Base-by-base conservation (phyloP, 768 basidiomycete species). In the Lactarius tabidus region DNA sequence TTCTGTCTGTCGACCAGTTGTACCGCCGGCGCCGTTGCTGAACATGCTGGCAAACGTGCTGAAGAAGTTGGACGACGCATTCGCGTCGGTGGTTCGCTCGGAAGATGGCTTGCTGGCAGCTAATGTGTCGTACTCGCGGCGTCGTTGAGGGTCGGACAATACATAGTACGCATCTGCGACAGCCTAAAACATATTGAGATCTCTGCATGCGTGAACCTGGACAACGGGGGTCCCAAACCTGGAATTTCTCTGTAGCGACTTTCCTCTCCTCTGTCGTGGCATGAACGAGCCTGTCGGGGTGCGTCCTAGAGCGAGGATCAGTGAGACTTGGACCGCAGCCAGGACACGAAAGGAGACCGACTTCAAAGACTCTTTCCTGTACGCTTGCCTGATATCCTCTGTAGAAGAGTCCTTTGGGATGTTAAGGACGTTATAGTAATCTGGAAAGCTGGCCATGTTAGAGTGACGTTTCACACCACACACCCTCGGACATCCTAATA, bases 121-220 rank as follows among this genome's bases (percentile, higher is more conserved):
- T 0, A 92, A 75, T 0, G 69, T 68, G 69, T 93, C 91, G 68
- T 93, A 93, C 75, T 93, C 90, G 71, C 75, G 79, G 64, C 88
- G 83, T 63, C 90, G 81, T 51, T 81, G 80, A 5, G 86, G 76
- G 75, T 97, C 93, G 3, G 91, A 93, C 41, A 98, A 84, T 31
- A 95, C 90, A 74, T 92, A 97, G 77, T 96, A 96, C 20, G 94
- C 94, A 75, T 97, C 95, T 60, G 95, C 93, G 67, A 97, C 87
- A 9, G 89, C 86, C 89, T 90, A 72, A 60, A 69, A 18, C 1
- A 18, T 33, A 45, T 28, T 10, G 23, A 10, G 7, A n/a, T 10
- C 12, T 41, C 3, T 12, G 18, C 15, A 20, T 9, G 23, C 28
- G 39, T 57, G n/a, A 57, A 33, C 18, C 43, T 36, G 20, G 43